Conservation (phyloP, 2,329 filamentous ascomycete genomes). For the Alternaria ethzedia region DNA sequence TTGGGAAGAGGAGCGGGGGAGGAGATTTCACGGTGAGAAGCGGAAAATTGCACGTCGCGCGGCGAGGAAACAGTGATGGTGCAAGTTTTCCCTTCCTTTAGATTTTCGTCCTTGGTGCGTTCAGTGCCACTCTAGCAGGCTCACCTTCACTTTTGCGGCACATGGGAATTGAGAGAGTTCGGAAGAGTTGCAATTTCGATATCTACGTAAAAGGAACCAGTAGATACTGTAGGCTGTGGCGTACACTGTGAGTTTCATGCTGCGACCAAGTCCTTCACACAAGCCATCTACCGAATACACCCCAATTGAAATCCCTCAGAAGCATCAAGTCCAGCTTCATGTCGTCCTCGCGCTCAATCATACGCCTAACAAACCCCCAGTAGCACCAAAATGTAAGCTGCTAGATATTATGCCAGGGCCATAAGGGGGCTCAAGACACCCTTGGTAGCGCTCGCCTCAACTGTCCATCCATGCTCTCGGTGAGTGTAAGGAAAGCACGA, state of each 20-base stretch:
- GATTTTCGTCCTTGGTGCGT: neutral
- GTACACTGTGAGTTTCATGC: neutral
- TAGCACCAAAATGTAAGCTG: neutral
- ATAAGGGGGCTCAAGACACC: neutral
- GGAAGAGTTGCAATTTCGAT: neutral
- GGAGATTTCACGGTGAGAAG: neutral
- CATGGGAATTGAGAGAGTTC: neutral
- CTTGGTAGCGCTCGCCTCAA: neutral
- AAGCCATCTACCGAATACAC: neutral
- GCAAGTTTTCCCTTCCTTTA: neutral
- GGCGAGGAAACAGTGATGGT: neutral
- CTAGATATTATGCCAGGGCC: neutral
- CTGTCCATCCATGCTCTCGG: neutral
- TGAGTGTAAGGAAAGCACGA: neutral
- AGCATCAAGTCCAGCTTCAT: neutral
- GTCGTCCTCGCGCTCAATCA: neutral
- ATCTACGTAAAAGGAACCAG: neutral
- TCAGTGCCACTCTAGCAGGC: neutral
- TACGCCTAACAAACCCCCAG: neutral
- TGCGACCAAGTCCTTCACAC: neutral
- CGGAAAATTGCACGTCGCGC: neutral
- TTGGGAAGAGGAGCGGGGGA: neutral
- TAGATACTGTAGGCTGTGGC: too few species aligned
- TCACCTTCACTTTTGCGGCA: neutral
- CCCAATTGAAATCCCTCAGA: accelerated